Percentiles rank a stretch among this genome's conserved stretches.
Conservation (phyloP, 345 rosid species). For the Excoecaria cochinchinensis region DNA sequence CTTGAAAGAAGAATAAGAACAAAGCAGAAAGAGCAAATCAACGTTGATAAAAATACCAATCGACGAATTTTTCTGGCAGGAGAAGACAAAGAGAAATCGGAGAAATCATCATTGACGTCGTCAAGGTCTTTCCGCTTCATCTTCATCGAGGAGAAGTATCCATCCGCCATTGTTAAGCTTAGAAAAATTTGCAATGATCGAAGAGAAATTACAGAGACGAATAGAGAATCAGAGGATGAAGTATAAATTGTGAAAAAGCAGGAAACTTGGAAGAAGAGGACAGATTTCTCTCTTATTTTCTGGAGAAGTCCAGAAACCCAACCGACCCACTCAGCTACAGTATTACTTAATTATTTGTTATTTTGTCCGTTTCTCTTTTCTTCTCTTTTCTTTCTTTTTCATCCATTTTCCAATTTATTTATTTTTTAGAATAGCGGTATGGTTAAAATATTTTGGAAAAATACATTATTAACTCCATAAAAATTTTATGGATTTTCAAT, state of each 20-base stretch:
- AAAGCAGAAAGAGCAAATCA: neutral
- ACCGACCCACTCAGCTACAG: neutral
- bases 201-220: neutral
- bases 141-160: conserved; percentile 29
- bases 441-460: too few species aligned
- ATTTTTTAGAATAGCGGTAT: too few species aligned
- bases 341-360: neutral
- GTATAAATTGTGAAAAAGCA: neutral
- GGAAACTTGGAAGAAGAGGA: neutral
- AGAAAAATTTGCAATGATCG: neutral
- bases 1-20: neutral
- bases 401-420: too few species aligned
- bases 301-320: neutral
- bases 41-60: conserved; percentile 34
- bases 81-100: conserved; percentile 74
- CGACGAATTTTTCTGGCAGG: conserved; percentile 82
- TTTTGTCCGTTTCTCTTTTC: neutral
- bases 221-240: neutral
- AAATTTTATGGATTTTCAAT: too few species aligned
- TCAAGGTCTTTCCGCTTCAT: conserved; percentile 62
- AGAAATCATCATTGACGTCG: conserved; percentile 66
- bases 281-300: neutral
- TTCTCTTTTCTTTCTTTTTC: too few species aligned
- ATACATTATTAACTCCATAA: too few species aligned
- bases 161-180: neutral